Conservation (phyloP, 805 yeast species). For the Spathaspora hagerdaliae region DNA sequence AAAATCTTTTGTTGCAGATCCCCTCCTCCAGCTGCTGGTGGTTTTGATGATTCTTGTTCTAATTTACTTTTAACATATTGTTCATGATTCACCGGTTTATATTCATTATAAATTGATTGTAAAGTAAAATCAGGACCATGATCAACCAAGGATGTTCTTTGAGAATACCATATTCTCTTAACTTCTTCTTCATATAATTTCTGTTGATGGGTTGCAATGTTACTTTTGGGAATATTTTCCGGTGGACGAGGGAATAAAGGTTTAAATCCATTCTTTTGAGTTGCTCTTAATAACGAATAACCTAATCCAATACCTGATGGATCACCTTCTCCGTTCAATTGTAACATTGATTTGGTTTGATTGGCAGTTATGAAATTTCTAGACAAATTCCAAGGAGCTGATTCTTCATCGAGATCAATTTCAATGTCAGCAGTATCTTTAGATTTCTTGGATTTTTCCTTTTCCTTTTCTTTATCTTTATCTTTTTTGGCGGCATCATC, state of each 20-base stretch:
- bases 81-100: conserved; percentile 31
- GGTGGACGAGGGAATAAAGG: conserved; percentile 35
- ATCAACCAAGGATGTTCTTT: conserved; percentile 53
- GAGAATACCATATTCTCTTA: conserved; percentile 83
- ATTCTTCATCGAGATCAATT: conserved; percentile 71
- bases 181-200: conserved; percentile 90
- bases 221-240: conserved; percentile 36
- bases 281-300: conserved; percentile 80
- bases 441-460: conserved; percentile 28
- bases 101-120: conserved; percentile 33
- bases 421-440: conserved; percentile 34
- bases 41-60: conserved; percentile 28
- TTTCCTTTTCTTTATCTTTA: conserved; percentile 7
- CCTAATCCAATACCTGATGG: conserved; percentile 91
- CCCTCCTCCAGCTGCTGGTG: conserved; percentile 11
- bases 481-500: conserved; percentile 25
- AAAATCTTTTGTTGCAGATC: conserved; percentile 27
- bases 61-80: conserved; percentile 29
- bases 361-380: conserved; percentile 89
- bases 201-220: conserved; percentile 60
- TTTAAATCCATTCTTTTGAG: conserved; percentile 90
- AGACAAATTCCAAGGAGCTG: conserved; percentile 93
- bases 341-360: conserved; percentile 96
- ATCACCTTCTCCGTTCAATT: conserved; percentile 91
- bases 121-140: conserved; percentile 36